Evolutionary conservation across 345 rosid genomes (phyloP), one percentile per base, ranked within the genome.

Genomic region (Hibiscus mutabilis): DNA sequence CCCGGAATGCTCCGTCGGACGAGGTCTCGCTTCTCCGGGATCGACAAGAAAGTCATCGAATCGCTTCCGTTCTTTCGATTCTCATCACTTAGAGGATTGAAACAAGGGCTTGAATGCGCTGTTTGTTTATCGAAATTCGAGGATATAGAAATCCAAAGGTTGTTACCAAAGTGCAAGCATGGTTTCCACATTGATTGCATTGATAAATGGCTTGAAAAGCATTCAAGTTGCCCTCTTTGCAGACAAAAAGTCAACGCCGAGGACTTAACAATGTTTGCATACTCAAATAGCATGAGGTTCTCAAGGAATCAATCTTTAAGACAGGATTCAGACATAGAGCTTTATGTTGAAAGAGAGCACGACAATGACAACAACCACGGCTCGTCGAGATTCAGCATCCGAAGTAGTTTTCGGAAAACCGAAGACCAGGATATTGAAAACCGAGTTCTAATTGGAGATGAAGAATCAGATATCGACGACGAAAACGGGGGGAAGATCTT

Each of bases 211-310:
- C 96, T 94, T 29, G 98, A 91, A 70, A 84, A 76, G 66, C 93
- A 94, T 78, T 91, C 98, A 0, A 89, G 95, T 68, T 94, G 98
- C 70, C 98, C 98, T 18, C 85, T 94, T 2, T 94, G 98, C 66
- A 80, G 98, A 65, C 69, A 79, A 0, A 86, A 75, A 63, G 81
- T 94, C 80, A 80, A 78, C 21, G 60, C 80, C 0, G 92, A 84
- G 24, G 97, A 94, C 58, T 83, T 77, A 0, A 52, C 83, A 14
- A 74, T 79, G 52, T 85, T 85, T 49, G 68, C 85, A 5, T 82
- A 82, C 25, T 86, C 93, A 2, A 83, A 79, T 52, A 91, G 98
- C 52, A 79, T 88, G 78, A 72, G 92, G 60, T 77, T 88, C 73
- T 69, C 80, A 2, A 14, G 27, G 83, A 83, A 74, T 72, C 86